phyloP scores from a whole-genome alignment of 2,329 filamentous ascomycete genomes.

The Venturia asperata region DNA sequence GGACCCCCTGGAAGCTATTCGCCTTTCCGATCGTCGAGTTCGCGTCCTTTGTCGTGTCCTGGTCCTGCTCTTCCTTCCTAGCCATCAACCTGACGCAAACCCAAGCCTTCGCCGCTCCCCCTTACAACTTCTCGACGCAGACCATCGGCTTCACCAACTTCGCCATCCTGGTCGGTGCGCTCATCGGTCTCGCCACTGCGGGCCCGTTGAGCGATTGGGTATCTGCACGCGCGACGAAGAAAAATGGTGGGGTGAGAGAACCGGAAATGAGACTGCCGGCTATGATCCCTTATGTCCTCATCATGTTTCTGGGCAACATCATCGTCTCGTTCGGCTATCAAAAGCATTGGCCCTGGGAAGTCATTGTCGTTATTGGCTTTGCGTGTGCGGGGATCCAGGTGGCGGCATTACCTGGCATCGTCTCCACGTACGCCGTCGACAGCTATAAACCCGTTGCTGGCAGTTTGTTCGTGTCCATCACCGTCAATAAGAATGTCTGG shows the following conservation, averaged over 20 bases:
- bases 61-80: conserved; percentile 51
- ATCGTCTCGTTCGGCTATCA: conserved; percentile 49
- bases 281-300: conserved; percentile 50
- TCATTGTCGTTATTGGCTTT: conserved; percentile 53
- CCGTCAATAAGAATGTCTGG: conserved; percentile 58
- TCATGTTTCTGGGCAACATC: conserved; percentile 53
- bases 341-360: conserved; percentile 47
- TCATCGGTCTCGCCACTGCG: conserved; percentile 49
- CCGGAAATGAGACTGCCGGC: conserved; percentile 46
- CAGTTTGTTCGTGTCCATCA: conserved; percentile 53
- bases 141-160: conserved; percentile 33
- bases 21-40: conserved; percentile 57
- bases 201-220: conserved; percentile 53
- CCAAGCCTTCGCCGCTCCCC: conserved; percentile 25
- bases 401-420: conserved; percentile 53
- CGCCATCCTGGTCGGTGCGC: conserved; percentile 47
- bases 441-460: conserved; percentile 58
- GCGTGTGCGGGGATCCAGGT: conserved; percentile 53
- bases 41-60: conserved; percentile 54
- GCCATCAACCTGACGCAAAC: conserved; percentile 55
- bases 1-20: conserved; percentile 56
- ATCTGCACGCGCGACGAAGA: conserved; percentile 45
- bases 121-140: conserved; percentile 17
- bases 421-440: conserved; percentile 54
- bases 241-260: conserved; percentile 38